Evolutionary conservation across 2,329 filamentous ascomycete genomes (phyloP), one percentile per base, ranked within the genome.

Genomic region (Myrmaecium sp.): DNA sequence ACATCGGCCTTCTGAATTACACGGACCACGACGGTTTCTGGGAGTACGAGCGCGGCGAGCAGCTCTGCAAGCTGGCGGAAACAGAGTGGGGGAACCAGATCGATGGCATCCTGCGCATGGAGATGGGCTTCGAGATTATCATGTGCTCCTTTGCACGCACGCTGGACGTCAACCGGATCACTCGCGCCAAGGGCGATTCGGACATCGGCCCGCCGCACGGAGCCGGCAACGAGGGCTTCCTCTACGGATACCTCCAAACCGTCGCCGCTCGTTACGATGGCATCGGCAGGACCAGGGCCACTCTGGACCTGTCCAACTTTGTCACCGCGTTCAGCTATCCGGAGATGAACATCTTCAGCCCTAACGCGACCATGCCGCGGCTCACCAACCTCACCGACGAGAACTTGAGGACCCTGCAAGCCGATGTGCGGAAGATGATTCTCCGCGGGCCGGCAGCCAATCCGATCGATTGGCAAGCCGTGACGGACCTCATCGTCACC

Each of bases 121-220:
- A 81, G 40, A 61, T 63, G 11, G 75, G 75, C 0, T 79, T 79
- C 36, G 75, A 81, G 45, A 58, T 77, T 28, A 74, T 80, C 26
- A 54, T 74, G 12, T 81, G 74, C 43, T 54, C 72, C 28, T 80
- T 81, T 34, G 46, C 45, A 17, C 40, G 50, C 8, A 41, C 55
- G 34, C 36, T 63, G 1, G 39, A 51, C 8, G 33, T 50, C 5
- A 35, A 51, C 5, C 39, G 44, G 5, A 49, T 56, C 12, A 45
- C 37, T 6, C 39, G 41, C 26, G 41, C 39, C 6, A 42, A 30
- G 18, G 20, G 12, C 17, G 25, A 9, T 20, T 20, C 18, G 17
- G 17, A 19, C n/a, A n/a, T n/a, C n/a, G 22, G 23, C 19, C 26
- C 23, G 14, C 21, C 14, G 25, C 29, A n/a, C 17, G 23, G 23